Conservation (phyloP, 768 basidiomycete genomes). For the Boletus fagicola region DNA sequence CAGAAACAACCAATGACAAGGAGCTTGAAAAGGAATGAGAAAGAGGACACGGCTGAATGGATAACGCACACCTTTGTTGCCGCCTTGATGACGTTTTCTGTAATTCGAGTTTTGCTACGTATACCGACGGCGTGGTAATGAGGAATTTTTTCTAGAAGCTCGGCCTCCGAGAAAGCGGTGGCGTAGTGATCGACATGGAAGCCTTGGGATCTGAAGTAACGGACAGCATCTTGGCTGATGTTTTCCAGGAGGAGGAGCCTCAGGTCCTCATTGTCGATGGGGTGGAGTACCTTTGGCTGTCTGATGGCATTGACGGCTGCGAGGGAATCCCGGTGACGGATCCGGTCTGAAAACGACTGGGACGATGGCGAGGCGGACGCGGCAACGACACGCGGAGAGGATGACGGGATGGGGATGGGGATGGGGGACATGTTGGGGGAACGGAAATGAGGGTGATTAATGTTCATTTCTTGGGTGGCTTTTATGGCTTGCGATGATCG, state of each 20-base stretch:
- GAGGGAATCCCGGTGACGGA: conserved; percentile 38
- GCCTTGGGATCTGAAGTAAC: conserved; percentile 73
- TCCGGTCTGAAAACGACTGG: conserved; percentile 44
- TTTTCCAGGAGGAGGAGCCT: conserved; percentile 90
- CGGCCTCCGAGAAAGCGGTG: conserved; percentile 88
- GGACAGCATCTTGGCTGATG: conserved; percentile 88
- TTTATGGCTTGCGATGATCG: conserved; percentile 9
- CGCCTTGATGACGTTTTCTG: conserved; percentile 81
- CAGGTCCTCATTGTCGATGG: conserved; percentile 77
- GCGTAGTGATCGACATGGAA: conserved; percentile 89
- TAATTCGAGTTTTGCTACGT: conserved; percentile 96
- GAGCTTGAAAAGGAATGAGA: conserved; percentile 51
- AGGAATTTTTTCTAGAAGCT: conserved; percentile 81
- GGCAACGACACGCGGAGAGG: conserved; percentile 36
- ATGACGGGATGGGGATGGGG: conserved; percentile 45
- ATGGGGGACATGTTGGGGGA: conserved; percentile 40
- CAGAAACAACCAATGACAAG: conserved; percentile 98
- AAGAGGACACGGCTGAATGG: neutral
- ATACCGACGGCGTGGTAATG: conserved; percentile 94
- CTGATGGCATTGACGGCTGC: conserved; percentile 40
- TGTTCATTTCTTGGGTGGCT: conserved; percentile 6
- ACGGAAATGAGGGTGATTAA: conserved; percentile 10
- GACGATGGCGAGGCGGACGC: conserved; percentile 55
- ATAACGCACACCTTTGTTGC: conserved; percentile 66
- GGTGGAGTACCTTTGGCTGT: conserved; percentile 72